Conservation (phyloP, 1,284 basidiomycete genomes). For the Paramarasmius palmivorus region DNA sequence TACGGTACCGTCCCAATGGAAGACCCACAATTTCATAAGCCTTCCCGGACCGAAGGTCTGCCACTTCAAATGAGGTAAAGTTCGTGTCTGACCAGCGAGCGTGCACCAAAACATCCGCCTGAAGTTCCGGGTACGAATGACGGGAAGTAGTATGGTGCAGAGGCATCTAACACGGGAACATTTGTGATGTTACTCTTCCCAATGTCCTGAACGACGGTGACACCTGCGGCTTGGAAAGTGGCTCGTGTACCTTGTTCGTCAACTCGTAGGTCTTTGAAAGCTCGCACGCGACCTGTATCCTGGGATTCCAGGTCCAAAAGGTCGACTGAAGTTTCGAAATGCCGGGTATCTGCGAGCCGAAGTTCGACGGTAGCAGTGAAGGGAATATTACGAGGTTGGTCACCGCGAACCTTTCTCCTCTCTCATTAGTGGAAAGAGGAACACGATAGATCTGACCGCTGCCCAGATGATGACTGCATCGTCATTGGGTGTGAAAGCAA, state of each 20-base stretch:
- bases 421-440: conserved; percentile 50
- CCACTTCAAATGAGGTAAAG: conserved; percentile 67
- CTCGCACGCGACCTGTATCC: conserved; percentile 53
- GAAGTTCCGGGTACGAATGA: conserved; percentile 56
- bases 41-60: conserved; percentile 45
- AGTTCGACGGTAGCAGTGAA: conserved; percentile 67
- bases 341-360: conserved; percentile 59
- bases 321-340: conserved; percentile 38
- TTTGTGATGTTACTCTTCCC: conserved; percentile 30
- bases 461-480: conserved; percentile 73
- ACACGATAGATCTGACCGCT: conserved; percentile 69
- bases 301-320: conserved; percentile 53
- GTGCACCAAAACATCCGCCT: conserved; percentile 55
- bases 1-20: conserved; percentile 65
- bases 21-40: conserved; percentile 56
- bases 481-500: conserved; percentile 63
- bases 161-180: conserved; percentile 50
- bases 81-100: conserved; percentile 66
- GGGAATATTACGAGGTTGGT: conserved; percentile 46
- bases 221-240: conserved; percentile 57
- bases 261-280: conserved; percentile 60
- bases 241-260: conserved; percentile 51
- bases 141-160: conserved; percentile 66
- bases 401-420: conserved; percentile 43
- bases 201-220: conserved; percentile 51